Conservation (phyloP, 2,329 filamentous ascomycete genomes). For the Leptosphaerulina australis region DNA sequence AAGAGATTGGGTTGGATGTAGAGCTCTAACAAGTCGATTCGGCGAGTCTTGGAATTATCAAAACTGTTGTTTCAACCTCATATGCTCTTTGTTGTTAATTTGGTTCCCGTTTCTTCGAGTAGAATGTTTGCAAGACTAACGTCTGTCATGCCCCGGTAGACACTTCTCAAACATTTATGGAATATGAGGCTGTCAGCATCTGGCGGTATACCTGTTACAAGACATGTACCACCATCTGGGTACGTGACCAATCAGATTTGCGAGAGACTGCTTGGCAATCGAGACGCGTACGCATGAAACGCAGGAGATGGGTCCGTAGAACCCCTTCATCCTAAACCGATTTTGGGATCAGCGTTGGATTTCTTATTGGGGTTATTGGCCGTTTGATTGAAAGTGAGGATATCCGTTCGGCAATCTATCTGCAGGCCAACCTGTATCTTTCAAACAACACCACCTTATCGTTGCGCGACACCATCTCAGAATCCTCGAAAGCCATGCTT, state of each 20-base stretch:
- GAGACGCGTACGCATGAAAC: conserved; percentile 18
- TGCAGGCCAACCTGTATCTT: neutral
- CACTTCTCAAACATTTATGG: neutral
- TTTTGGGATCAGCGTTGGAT: conserved; percentile 2
- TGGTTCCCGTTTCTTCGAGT: neutral
- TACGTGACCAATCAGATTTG: conserved; percentile 6
- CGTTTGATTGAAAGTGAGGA: conserved; percentile 9
- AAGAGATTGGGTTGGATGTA: conserved; percentile 42
- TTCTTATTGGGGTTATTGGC: neutral
- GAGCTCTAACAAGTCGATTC: too few relatives aligned
- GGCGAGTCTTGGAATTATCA: neutral
- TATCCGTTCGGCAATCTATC: conserved; percentile 10
- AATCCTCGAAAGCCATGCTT: conserved; percentile 1
- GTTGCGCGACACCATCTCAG: neutral
- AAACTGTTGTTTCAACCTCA: neutral
- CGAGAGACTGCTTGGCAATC: neutral
- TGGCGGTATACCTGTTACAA: conserved; percentile 8
- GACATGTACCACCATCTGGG: neutral
- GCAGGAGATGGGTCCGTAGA: conserved; percentile 1
- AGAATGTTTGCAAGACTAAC: neutral
- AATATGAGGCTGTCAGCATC: conserved; percentile 1
- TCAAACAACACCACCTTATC: neutral
- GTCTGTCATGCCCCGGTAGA: conserved; percentile 1
- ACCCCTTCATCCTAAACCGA: conserved; percentile 9
- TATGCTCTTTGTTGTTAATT: neutral